Conservation (phyloP, 1,284 basidiomycete genomes). For the Mycena citricolor region DNA sequence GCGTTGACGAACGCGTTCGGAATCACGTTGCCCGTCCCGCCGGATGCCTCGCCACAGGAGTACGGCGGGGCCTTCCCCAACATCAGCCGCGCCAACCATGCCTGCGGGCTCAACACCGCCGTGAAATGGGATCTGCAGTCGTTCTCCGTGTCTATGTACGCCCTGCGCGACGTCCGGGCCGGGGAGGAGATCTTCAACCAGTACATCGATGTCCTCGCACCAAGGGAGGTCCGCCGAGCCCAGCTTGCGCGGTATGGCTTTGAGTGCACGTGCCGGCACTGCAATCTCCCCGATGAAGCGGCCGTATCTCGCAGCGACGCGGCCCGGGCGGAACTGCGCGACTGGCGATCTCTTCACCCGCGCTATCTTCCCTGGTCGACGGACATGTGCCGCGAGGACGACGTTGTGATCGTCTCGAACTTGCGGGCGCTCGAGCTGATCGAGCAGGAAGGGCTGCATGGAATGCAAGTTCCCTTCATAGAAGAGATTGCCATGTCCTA, state of each 20-base stretch:
- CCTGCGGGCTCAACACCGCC: conserved; percentile 43
- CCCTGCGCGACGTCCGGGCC: conserved; percentile 37
- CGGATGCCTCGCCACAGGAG: conserved; percentile 19
- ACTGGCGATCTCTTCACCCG: conserved; percentile 24
- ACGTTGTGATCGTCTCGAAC: conserved; percentile 35
- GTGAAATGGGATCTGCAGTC: conserved; percentile 38
- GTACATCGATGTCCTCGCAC: conserved; percentile 33
- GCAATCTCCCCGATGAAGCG: conserved; percentile 23
- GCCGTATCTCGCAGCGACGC: conserved; percentile 29
- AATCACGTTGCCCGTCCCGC: conserved; percentile 32
- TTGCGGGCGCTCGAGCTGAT: conserved; percentile 31
- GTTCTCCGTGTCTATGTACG: conserved; percentile 37
- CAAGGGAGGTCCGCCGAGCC: conserved; percentile 31
- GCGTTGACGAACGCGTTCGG: conserved; percentile 36
- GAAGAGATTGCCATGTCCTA: conserved; percentile 43
- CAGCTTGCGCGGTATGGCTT: conserved; percentile 37
- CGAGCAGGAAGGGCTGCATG: conserved; percentile 27
- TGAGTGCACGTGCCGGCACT: conserved; percentile 38
- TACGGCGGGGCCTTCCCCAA: conserved; percentile 39
- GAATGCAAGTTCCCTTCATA: conserved; percentile 23
- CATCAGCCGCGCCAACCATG: conserved; percentile 41
- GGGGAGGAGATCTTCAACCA: conserved; percentile 47
- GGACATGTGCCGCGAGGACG: conserved; percentile 28
- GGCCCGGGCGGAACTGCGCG: conserved; percentile 29
- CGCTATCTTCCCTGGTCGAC: conserved; percentile 33